Conservation (phyloP, 352 stramenopile species). For the Halophytophthora polymorphica region DNA sequence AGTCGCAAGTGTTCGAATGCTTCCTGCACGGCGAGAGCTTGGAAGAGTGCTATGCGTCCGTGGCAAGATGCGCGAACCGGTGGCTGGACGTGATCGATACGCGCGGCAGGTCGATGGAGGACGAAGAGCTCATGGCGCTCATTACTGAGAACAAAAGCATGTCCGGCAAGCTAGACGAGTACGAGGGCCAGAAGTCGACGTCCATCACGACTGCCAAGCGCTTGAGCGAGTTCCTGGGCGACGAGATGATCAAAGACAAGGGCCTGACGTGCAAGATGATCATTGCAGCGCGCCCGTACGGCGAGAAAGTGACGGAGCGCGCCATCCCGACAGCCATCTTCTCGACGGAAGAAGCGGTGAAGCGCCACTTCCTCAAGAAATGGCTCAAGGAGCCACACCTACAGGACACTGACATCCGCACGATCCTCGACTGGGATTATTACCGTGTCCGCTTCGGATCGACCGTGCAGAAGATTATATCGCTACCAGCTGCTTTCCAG, state of each 20-base stretch:
- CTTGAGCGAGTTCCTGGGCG: slow-evolving; percentile 97
- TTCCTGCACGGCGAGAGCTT: slow-evolving; percentile 95
- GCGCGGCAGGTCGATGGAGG: slow-evolving; percentile 91
- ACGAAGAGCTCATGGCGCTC: slow-evolving; percentile 96
- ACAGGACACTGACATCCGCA: slow-evolving; percentile 91
- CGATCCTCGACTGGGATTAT: slow-evolving; percentile 99
- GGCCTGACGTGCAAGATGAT: slow-evolving; percentile 98
- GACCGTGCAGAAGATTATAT: slow-evolving; percentile 99
- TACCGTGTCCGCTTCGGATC: slow-evolving; percentile 87
- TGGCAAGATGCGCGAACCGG: slow-evolving; percentile 96
- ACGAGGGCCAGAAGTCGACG: slow-evolving; percentile 96
- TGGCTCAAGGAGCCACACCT: slow-evolving; percentile 94
- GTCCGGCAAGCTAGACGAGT: slow-evolving; percentile 96
- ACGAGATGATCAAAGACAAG: slow-evolving; percentile 98
- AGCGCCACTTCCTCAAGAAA: slow-evolving; percentile 96
- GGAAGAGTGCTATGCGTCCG: slow-evolving; percentile 94
- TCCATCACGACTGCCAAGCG: slow-evolving; percentile 96
- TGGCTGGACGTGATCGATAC: slow-evolving; percentile 99
- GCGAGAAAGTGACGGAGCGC: slow-evolving; percentile 96
- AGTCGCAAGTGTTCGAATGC: slow-evolving; percentile 96
- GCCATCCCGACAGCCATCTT: slow-evolving; percentile 99
- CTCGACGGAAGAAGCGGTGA: slow-evolving; percentile 92
- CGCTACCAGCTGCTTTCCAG: slow-evolving; percentile 97
- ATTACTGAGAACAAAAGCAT: slow-evolving; percentile 99
- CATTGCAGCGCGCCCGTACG: slow-evolving; percentile 89